Percentiles rank a stretch among this genome's conserved stretches.
Evolutionary conservation across 2,329 filamentous ascomycete genomes (phyloP).

Genomic region (Bretziella fagacearum): DNA sequence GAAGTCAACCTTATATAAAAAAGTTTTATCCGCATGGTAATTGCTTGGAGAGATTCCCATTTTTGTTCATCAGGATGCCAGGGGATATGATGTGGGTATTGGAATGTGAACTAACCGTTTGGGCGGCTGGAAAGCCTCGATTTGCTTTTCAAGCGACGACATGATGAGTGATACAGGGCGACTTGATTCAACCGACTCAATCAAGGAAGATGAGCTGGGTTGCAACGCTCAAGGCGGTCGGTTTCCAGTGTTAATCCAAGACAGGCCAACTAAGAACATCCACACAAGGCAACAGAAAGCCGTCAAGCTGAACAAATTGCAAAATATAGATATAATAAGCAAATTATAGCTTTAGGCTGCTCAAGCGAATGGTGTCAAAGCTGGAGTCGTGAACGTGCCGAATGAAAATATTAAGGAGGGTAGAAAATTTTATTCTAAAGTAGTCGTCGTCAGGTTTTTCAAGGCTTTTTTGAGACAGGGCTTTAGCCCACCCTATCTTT

Average conservation of each 20-base stretch:
- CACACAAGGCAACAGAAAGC: background rate
- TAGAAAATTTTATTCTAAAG: background rate
- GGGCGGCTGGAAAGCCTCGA: slow-evolving; percentile 54
- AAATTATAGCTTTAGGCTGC: too few species aligned
- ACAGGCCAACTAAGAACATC: too few species aligned
- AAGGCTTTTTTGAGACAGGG: slow-evolving; percentile 6
- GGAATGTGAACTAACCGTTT: slow-evolving; percentile 58
- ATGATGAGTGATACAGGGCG: background rate
- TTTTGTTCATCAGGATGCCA: slow-evolving; percentile 53
- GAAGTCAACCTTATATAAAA: slow-evolving; percentile 49
- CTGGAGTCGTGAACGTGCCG: too few species aligned
- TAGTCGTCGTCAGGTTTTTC: slow-evolving; percentile 3
- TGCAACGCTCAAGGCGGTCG: too few species aligned
- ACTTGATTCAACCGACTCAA: too few species aligned
- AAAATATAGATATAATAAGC: too few species aligned
- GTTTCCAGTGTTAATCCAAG: too few species aligned
- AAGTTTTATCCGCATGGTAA: slow-evolving; percentile 65
- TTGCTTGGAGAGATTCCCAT: slow-evolving; percentile 99
- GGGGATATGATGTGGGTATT: slow-evolving; percentile 17
- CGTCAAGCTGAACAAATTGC: background rate
- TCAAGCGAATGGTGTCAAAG: background rate
- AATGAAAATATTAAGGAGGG: too few species aligned
- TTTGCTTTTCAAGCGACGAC: background rate
- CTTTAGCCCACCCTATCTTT: slow-evolving; percentile 9
- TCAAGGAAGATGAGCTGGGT: too few species aligned